phyloP scores from a whole-genome alignment of 2,329 filamentous ascomycete species.

The Hymenoscyphus fructigenus region DNA sequence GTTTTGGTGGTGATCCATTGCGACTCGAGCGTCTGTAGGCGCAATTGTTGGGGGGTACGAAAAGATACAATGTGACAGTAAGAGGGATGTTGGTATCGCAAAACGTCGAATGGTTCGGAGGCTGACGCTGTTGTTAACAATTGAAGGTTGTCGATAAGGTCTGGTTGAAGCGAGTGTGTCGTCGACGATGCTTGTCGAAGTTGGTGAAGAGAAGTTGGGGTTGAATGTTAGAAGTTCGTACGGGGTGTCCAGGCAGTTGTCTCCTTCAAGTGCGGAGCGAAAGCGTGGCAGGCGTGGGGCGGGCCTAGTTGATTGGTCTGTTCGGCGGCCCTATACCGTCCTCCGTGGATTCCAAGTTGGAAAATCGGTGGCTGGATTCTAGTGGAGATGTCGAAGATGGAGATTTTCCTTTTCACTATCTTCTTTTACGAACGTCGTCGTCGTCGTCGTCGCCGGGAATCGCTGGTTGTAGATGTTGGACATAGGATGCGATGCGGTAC shows the following conservation, averaged over 20 bases:
- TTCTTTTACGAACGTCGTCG: background rate
- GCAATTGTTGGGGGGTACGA: background rate
- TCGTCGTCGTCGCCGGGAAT: background rate
- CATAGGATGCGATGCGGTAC: background rate
- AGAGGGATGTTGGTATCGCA: background rate
- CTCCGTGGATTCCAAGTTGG: no score
- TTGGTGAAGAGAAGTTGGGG: background rate
- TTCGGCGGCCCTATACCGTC: background rate
- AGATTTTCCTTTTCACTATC: background rate
- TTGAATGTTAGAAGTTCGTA: background rate
- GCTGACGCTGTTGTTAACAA: no score
- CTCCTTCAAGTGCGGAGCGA: no score
- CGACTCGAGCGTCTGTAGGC: background rate
- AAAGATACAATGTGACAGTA: background rate
- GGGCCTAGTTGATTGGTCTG: background rate
- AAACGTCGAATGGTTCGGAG: no score
- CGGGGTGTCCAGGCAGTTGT: background rate
- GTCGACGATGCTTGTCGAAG: background rate
- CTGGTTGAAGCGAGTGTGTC: background rate
- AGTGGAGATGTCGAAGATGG: background rate
- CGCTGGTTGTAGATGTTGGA: background rate
- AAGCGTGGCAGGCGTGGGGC: background rate
- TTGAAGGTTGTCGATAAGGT: background rate
- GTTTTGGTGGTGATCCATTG: slow-evolving; percentile 14
- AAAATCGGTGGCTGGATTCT: background rate